These are phyloP conservation scores for Parachaetomium inaequale DNA, from an alignment of 495 filamentous ascomycete genomes.

Conservation along the genomic window DNA sequence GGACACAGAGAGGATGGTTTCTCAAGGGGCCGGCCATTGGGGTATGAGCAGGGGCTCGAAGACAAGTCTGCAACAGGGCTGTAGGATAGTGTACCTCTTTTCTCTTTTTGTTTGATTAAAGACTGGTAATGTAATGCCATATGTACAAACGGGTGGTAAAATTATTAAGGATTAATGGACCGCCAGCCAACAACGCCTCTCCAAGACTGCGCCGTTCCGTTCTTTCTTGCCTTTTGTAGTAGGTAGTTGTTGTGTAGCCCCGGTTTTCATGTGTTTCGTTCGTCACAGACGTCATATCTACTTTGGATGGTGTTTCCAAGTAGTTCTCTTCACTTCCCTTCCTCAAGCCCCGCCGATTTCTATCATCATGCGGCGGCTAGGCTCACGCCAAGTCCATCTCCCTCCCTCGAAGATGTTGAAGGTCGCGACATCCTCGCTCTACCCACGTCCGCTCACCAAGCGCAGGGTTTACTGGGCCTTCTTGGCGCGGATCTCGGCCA, in stretches of 20 bases:
- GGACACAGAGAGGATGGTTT: not conserved
- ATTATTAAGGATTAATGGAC: slow-evolving; percentile 1
- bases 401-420: too few species aligned
- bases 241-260: not conserved
- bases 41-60: not conserved
- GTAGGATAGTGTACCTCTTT: not conserved
- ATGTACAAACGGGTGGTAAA: not conserved
- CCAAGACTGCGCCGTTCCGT: slow-evolving; percentile 1
- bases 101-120: slow-evolving; percentile 8
- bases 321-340: not conserved
- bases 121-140: not conserved
- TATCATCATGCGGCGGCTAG: not conserved
- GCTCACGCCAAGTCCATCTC: not conserved
- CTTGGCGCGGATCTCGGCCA: slow-evolving; percentile 56
- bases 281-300: slow-evolving; percentile 21
- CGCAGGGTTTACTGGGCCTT: slow-evolving; percentile 54
- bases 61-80: not conserved
- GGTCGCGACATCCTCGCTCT: not conserved
- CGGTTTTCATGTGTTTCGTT: slow-evolving; percentile 6
- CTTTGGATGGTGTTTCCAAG: slow-evolving; percentile 9
- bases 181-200: slow-evolving; percentile 10
- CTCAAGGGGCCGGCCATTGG: not conserved
- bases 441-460: not conserved
- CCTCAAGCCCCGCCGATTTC: not conserved
- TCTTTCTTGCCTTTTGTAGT: not conserved